Evolutionary conservation across 179 eudicot genomes (phyloP), one percentile per base, ranked within the genome.

Genomic region (Silene noctiflora): DNA sequence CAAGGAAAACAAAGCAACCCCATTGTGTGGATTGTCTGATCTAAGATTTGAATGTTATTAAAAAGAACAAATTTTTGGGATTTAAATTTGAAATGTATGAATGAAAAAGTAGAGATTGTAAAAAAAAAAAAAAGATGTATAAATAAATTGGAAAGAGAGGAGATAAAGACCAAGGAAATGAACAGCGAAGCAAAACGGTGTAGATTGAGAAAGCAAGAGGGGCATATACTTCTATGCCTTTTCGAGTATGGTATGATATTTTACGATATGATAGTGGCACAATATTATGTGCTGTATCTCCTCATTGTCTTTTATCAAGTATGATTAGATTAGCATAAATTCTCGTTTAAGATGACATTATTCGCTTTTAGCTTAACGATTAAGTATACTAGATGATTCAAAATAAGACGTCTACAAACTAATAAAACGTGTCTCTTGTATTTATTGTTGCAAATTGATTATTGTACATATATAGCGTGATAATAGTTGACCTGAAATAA

Each of bases 1-100:
- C 75, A 70, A 77, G 56, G 69, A 56, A 80, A 80, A 69, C 73
- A 79, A 71, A 83, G 44, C 81, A 80, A 74, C 24, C 79, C 77
- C 77, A 31, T 64, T 60, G 8, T 7, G 0, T 33, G 75, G 74
- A 65, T 65, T 14, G 61, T 24, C 53, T 1, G 66, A 77, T 73
- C 74, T 79, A 71, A 42, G 27, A 7, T 39, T 11, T 22, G 13
- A 22, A 13, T 14, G 6, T 53, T 0, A 53, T 0, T 3, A 55
- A 4, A 4, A 16, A 16, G 20, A 55, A 17, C 20, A 14, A 14
- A 55, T 14, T 3, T 55, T 53, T 53, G 59, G 59, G 19, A 53
- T 2, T 53, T 53, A 55, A 55, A 55, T 4, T 55, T 55, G 59
- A 60, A 58, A 59, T 13, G 11, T 17, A 33, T 1, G 14, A 58